Percentiles rank a stretch among this genome's conserved stretches.
These are phyloP conservation scores for Oryza officinalis DNA, from an alignment of 176 grass and related monocot genomes.

Conservation along the genomic window DNA sequence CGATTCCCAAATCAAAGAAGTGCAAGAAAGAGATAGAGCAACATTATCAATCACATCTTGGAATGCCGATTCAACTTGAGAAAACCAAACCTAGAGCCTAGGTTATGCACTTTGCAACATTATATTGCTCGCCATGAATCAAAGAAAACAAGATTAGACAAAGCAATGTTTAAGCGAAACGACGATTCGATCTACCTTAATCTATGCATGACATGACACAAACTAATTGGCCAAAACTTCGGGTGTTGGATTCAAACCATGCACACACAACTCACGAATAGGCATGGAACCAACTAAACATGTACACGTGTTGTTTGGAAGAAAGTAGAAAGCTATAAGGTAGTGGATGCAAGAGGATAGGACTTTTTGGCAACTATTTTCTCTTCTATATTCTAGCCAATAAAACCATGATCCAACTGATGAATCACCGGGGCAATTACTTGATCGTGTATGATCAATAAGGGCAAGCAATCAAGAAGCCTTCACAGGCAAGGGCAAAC, in stretches of 20 bases:
- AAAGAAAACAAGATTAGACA: not conserved
- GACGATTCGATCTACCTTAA: not conserved
- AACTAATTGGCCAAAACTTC: not conserved
- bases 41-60: not conserved
- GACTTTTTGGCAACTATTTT: not conserved
- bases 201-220: not conserved
- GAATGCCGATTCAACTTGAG: not conserved
- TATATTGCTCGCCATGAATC: not conserved
- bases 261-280: not conserved
- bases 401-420: not conserved
- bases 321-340: not conserved
- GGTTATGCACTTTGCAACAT: not conserved
- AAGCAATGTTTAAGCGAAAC: not conserved
- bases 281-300: not conserved
- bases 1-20: not conserved
- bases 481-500: no score
- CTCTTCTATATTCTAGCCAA: not conserved
- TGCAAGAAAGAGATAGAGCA: not conserved
- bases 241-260: not conserved
- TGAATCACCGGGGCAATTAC: not conserved
- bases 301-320: not conserved
- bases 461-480: not conserved
- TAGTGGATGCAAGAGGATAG: not conserved
- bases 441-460: not conserved
- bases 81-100: not conserved